Evolutionary conservation across 1,284 basidiomycete species (phyloP).

Genomic region (Ganoderma resinaceum): DNA sequence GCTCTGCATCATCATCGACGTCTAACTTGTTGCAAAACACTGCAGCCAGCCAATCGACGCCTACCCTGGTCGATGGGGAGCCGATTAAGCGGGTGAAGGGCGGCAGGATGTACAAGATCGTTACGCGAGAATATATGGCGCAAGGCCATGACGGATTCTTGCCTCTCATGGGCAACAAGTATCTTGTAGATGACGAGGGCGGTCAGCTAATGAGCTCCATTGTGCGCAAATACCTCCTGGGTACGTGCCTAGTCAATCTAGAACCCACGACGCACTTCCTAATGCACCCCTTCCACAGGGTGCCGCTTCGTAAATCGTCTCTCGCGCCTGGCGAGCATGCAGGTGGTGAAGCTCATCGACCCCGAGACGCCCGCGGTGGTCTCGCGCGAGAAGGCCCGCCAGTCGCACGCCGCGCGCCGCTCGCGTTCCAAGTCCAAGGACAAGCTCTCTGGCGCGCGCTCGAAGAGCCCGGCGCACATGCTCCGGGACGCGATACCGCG

Average conservation of each 20-base stretch:
- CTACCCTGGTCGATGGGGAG: constrained; percentile 51
- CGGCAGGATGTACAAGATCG: constrained; percentile 74
- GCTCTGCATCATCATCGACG: constrained; percentile 37
- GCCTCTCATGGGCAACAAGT: constrained; percentile 69
- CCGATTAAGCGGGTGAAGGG: constrained; percentile 60
- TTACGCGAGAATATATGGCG: constrained; percentile 81
- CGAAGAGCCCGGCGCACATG: constrained; percentile 23
- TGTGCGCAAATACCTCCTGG: constrained; percentile 87
- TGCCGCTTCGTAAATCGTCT: constrained; percentile 73
- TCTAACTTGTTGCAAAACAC: constrained; percentile 32
- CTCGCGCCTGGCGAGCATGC: constrained; percentile 46
- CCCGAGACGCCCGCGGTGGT: constrained; percentile 52
- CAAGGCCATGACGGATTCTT: constrained; percentile 85
- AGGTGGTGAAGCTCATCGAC: constrained; percentile 44
- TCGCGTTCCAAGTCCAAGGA: constrained; percentile 30
- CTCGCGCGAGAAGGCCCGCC: constrained; percentile 47
- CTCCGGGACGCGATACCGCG: constrained; percentile 23
- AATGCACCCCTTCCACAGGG: constrained; percentile 47
- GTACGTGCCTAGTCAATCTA: constrained; percentile 48
- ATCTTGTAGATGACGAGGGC: constrained; percentile 86
- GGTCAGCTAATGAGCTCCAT: constrained; percentile 85
- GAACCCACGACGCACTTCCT: background rate
- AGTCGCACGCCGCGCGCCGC: constrained; percentile 34
- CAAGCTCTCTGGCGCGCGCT: constrained; percentile 20
- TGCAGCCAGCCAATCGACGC: constrained; percentile 14